A percentile compares a stretch with the other conserved stretches of the same genome.
phyloP scores from a whole-genome alignment of 345 rosid genomes.

The Mercurialis annua region DNA sequence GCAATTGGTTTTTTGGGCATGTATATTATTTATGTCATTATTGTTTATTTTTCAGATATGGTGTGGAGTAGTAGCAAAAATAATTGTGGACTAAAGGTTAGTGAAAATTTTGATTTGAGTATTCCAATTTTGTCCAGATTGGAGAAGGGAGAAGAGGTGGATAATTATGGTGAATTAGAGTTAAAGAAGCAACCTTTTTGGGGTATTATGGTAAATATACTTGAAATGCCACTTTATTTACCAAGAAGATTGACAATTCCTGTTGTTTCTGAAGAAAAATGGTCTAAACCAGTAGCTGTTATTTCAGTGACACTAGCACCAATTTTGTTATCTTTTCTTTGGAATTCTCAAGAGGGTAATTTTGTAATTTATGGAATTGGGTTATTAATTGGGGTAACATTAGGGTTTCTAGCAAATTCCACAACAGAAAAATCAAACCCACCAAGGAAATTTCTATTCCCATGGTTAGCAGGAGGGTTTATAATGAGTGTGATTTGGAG shows the following conservation, averaged over 20 bases:
- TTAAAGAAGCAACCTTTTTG: constrained; percentile 21
- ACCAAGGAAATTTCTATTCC: constrained; percentile 52
- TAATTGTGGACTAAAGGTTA: not conserved
- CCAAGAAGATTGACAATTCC: constrained; percentile 91
- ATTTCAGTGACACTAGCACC: constrained; percentile 69
- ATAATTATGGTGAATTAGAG: constrained; percentile 15
- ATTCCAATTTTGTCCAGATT: constrained; percentile 36
- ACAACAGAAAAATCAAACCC: constrained; percentile 56
- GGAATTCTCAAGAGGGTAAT: constrained; percentile 32
- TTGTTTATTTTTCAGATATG: constrained; percentile 46
- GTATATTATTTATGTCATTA: constrained; percentile 54
- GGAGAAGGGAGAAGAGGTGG: constrained; percentile 34
- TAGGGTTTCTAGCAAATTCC: constrained; percentile 50
- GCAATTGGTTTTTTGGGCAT: constrained; percentile 51
- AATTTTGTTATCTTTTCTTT: constrained; percentile 50
- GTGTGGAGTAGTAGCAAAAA: constrained; percentile 21
- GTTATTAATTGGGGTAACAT: constrained; percentile 33
- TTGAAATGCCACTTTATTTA: constrained; percentile 64
- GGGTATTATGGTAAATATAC: constrained; percentile 27
- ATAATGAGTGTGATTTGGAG: constrained; percentile 87
- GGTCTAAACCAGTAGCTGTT: constrained; percentile 74
- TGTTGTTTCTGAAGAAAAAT: constrained; percentile 49
- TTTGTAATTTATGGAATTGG: constrained; percentile 49
- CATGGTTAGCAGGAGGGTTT: constrained; percentile 86
- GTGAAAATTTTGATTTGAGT: constrained; percentile 25